Percentiles rank a stretch among this genome's conserved stretches.
These are phyloP conservation scores for Saccharomycopsis sp. DNA, from an alignment of 805 yeast species.

Conservation along the genomic window DNA sequence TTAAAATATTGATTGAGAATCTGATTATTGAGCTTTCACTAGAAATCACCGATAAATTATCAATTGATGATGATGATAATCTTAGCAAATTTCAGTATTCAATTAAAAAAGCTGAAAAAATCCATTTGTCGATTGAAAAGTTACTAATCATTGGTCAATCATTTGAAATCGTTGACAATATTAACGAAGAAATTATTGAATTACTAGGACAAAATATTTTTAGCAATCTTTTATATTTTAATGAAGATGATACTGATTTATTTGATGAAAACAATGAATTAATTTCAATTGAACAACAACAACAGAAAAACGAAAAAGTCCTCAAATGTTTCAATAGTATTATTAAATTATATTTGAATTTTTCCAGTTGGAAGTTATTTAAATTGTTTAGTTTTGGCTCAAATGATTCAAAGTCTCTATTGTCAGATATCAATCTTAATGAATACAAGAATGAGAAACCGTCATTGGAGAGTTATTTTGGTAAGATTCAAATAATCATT, in stretches of 20 bases:
- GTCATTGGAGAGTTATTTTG: constrained; percentile 1
- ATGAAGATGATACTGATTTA: not conserved
- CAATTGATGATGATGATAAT: not conserved
- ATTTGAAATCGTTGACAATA: constrained; percentile 20
- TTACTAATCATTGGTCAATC: constrained; percentile 17
- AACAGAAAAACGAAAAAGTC: too few relatives aligned
- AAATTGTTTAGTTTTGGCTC: constrained; percentile 21
- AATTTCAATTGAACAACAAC: not conserved
- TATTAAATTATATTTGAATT: constrained; percentile 12
- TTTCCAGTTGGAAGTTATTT: constrained; percentile 16
- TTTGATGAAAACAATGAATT: not conserved
- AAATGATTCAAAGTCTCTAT: not conserved
- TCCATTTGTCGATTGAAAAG: constrained; percentile 17
- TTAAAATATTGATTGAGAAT: constrained; percentile 19
- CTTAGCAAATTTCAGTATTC: not conserved
- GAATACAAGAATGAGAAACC: not conserved
- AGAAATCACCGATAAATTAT: constrained; percentile 12
- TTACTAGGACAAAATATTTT: not conserved
- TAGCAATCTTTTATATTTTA: constrained; percentile 8
- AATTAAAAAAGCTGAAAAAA: not conserved
- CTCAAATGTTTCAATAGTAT: too few relatives aligned
- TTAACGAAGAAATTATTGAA: constrained; percentile 18
- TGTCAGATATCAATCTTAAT: not conserved
- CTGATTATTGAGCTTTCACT: constrained; percentile 17
- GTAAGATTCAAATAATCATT: not conserved